Conservation (phyloP, 2,329 filamentous ascomycete species). For the Fusarium burgessii region DNA sequence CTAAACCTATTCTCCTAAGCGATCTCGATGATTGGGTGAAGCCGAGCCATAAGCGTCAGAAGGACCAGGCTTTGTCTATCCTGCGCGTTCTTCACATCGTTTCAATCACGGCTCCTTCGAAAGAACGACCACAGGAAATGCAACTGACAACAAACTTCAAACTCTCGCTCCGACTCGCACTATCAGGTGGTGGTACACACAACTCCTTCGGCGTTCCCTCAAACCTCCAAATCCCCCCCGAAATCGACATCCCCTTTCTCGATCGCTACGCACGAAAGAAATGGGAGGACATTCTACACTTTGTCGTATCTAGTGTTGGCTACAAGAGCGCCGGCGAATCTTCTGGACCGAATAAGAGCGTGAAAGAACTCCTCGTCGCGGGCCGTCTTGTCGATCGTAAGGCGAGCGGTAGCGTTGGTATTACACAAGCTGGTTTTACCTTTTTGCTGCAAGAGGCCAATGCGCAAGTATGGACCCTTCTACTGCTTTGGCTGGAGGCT, state of each 20-base stretch:
- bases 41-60: slow-evolving; percentile 71
- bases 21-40: slow-evolving; percentile 91
- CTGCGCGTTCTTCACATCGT: slow-evolving; percentile 90
- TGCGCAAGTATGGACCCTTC: slow-evolving; percentile 94
- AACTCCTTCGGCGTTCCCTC: slow-evolving; percentile 93
- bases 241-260: slow-evolving; percentile 77
- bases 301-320: slow-evolving; percentile 85
- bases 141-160: slow-evolving; percentile 85
- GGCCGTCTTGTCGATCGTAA: slow-evolving; percentile 81
- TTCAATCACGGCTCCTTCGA: slow-evolving; percentile 69
- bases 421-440: slow-evolving; percentile 93
- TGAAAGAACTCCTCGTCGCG: slow-evolving; percentile 84
- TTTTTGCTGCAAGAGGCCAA: slow-evolving; percentile 96
- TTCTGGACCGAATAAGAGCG: slow-evolving; percentile 75
- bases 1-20: slow-evolving; percentile 79
- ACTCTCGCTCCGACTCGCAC: slow-evolving; percentile 82
- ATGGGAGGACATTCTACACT: slow-evolving; percentile 97
- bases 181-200: slow-evolving; percentile 87
- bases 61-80: slow-evolving; percentile 85
- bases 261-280: slow-evolving; percentile 88
- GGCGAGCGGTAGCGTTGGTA: slow-evolving; percentile 75
- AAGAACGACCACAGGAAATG: slow-evolving; percentile 76
- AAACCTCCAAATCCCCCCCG: slow-evolving; percentile 68
- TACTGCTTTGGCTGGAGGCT: slow-evolving; percentile 92
- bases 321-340: slow-evolving; percentile 61